Evolutionary conservation across 75 land plant genomes (phyloP).

Genomic region (Cupressus sempervirens): DNA sequence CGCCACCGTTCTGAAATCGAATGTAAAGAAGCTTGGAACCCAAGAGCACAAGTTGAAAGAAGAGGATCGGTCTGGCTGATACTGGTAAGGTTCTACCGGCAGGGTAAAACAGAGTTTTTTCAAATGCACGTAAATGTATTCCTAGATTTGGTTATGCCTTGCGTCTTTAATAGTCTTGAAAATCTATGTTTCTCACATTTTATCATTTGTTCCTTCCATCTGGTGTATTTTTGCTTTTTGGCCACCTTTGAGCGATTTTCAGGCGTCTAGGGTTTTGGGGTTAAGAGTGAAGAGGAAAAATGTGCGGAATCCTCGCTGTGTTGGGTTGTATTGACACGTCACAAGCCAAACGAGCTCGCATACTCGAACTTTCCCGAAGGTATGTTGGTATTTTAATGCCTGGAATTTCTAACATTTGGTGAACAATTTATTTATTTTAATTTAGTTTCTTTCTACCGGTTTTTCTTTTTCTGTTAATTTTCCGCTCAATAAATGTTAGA

Average conservation of each 20-base stretch:
- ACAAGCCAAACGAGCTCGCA: slow-evolving; percentile 61
- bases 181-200: background rate
- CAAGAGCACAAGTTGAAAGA: too few relatives aligned
- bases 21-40: too few relatives aligned
- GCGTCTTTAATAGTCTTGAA: background rate
- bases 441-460: background rate
- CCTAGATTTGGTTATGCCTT: too few relatives aligned
- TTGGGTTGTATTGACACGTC: slow-evolving; percentile 74
- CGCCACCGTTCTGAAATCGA: too few relatives aligned
- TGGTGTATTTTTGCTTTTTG: background rate
- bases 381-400: slow-evolving; percentile 1
- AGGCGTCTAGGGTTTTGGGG: background rate
- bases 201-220: background rate
- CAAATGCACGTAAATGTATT: too few relatives aligned
- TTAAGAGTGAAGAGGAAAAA: slow-evolving; percentile 10
- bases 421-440: background rate
- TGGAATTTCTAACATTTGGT: background rate
- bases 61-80: too few relatives aligned
- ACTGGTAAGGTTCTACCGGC: too few relatives aligned
- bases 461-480: background rate
- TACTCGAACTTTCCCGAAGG: slow-evolving; percentile 94
- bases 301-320: slow-evolving; percentile 95
- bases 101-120: too few relatives aligned
- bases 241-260: background rate
- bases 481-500: background rate